phyloP scores from a whole-genome alignment of 345 rosid species.

The Erucastrum elatum region DNA sequence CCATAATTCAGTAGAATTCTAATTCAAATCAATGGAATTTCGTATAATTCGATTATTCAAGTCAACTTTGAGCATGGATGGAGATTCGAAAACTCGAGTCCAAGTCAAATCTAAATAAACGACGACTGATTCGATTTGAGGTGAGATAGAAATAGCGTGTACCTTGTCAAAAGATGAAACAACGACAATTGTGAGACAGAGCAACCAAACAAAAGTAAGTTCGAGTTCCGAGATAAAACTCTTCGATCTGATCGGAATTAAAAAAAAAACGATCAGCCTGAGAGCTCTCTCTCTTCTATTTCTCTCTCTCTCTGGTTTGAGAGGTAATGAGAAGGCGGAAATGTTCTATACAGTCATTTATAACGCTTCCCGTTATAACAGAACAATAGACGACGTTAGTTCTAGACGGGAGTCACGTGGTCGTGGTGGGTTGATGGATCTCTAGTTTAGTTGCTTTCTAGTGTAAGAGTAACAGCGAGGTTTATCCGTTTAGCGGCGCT shows the following conservation, averaged over 20 bases:
- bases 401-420: not conserved
- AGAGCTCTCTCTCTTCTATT: not conserved
- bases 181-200: not conserved
- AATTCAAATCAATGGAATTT: not conserved
- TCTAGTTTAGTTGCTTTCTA: not conserved
- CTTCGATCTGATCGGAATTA: not conserved
- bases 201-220: not conserved
- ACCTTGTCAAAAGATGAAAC: not conserved
- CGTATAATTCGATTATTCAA: not conserved
- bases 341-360: not conserved
- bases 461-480: not conserved
- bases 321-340: not conserved
- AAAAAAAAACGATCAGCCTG: not conserved
- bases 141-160: not conserved
- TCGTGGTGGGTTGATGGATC: not conserved
- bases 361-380: not conserved
- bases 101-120: not conserved
- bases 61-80: not conserved
- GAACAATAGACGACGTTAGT: not conserved
- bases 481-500: slow-evolving; percentile 4
- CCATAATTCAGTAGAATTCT: not conserved
- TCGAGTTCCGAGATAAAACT: not conserved
- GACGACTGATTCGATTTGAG: not conserved
- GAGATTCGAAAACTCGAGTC: not conserved
- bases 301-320: not conserved